These are phyloP conservation scores for Puccinia hordei DNA, from an alignment of 1,284 basidiomycete genomes.

Conservation along the genomic window DNA sequence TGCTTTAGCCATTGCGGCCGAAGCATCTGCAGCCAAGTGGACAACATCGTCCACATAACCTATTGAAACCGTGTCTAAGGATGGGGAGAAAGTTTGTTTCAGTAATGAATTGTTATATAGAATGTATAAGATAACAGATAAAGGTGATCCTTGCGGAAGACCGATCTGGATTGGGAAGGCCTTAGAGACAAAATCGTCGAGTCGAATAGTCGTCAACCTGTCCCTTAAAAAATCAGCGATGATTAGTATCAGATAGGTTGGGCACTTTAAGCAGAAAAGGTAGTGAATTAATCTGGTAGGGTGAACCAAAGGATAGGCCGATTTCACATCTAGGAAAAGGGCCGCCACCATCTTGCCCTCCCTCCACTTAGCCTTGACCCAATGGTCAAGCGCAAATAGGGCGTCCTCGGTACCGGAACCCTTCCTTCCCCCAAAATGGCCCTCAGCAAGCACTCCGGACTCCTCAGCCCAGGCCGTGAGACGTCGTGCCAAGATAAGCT, in stretches of 20 bases:
- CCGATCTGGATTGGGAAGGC: too few species aligned
- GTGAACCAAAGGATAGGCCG: slow-evolving; percentile 24
- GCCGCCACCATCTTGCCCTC: slow-evolving; percentile 9
- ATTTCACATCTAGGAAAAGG: slow-evolving; percentile 25
- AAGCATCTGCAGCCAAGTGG: too few species aligned
- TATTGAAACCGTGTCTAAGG: too few species aligned
- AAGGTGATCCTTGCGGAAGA: too few species aligned
- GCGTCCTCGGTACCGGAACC: neutral
- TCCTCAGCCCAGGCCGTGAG: slow-evolving; percentile 3
- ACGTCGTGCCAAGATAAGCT: neutral
- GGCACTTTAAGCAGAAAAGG: neutral
- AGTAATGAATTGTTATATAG: too few species aligned
- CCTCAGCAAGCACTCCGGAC: neutral
- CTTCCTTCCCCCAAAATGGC: neutral
- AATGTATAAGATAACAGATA: too few species aligned
- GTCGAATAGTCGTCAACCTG: too few species aligned
- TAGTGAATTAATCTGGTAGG: neutral
- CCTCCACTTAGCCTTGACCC: slow-evolving; percentile 13
- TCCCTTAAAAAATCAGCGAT: slow-evolving; percentile 6
- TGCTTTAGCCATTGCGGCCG: too few species aligned
- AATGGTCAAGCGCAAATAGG: too few species aligned
- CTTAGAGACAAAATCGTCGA: too few species aligned
- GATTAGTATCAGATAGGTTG: neutral
- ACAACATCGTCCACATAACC: too few species aligned
- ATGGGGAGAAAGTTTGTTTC: too few species aligned